Evolutionary conservation across 495 filamentous ascomycete species (phyloP).

Genomic region (Penicillium parvum): DNA sequence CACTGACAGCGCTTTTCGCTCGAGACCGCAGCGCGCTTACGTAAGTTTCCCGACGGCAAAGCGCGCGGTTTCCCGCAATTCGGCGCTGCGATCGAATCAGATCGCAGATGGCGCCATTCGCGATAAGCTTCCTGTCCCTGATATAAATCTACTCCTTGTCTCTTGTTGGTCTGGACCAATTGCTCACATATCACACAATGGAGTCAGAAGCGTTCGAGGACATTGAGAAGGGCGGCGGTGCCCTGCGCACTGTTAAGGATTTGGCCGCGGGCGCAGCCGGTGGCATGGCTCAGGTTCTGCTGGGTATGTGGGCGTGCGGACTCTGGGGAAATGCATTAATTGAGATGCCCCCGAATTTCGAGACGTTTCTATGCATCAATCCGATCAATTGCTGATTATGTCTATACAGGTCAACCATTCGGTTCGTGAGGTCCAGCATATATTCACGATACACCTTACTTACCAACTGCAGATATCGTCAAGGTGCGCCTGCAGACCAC

Average conservation of each 20-base stretch:
- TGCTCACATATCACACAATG: slow-evolving; percentile 26
- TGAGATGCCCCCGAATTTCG: neutral
- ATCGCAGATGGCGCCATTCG: slow-evolving; percentile 20
- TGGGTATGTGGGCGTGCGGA: slow-evolving; percentile 59
- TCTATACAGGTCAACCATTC: slow-evolving; percentile 90
- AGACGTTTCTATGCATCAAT: neutral
- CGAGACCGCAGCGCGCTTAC: slow-evolving; percentile 4
- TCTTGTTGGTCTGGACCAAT: slow-evolving; percentile 5
- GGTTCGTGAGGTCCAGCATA: slow-evolving; percentile 40
- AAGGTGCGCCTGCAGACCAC: slow-evolving; percentile 96
- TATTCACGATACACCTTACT: slow-evolving; percentile 10
- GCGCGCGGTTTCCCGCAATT: slow-evolving; percentile 26
- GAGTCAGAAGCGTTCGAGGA: slow-evolving; percentile 39
- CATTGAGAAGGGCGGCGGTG: slow-evolving; percentile 33
- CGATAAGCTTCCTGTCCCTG: slow-evolving; percentile 25
- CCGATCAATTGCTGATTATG: slow-evolving; percentile 26
- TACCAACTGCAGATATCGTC: slow-evolving; percentile 69
- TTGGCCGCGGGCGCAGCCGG: slow-evolving; percentile 85
- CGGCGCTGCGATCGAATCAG: slow-evolving; percentile 35
- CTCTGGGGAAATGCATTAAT: neutral
- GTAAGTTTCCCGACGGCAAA: slow-evolving; percentile 30
- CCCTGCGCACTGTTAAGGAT: slow-evolving; percentile 75
- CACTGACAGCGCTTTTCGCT: slow-evolving; percentile 7
- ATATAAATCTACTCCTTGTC: slow-evolving; percentile 22
- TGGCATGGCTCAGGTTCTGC: slow-evolving; percentile 88